Base-by-base conservation (phyloP, 441 rosid genomes). In the Sinapis alba region DNA sequence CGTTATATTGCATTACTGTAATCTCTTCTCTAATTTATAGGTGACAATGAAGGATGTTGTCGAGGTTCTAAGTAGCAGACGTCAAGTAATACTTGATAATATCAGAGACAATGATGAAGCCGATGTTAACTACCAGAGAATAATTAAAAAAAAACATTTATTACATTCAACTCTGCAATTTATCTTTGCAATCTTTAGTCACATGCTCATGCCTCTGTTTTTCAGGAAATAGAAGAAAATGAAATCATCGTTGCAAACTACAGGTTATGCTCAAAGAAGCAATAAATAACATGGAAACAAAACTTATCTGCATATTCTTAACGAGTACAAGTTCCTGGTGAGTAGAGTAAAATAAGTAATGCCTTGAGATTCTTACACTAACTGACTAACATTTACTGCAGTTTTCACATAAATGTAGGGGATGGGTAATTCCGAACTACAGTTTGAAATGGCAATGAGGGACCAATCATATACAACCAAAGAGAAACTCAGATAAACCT, bases 101-200 rank as follows among this genome's bases (percentile, higher is more conserved):
- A 90, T 94, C 78, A 90, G 97, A 19, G 99, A 94, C 78, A 94
- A 94, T 72, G 99, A 94, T 79, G 99, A 92, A 82, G 89, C 96
- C 54, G 96, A 94, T 71, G 79, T 85, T 76, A 87, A 82, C 79
- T 92, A 94, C 79, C 88, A 83, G 58, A 85, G 87, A 92, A n/a
- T n/a, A n/a, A n/a, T n/a, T n/a, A n/a, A n/a, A n/a, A n/a, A n/a
- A n/a, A n/a, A n/a, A n/a, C n/a, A n/a, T n/a, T n/a, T n/a, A 45
- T 74, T n/a, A n/a, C n/a, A n/a, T 60, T 50, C 27, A 61, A 69
- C 70, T 63, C 19, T 7, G 38, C 27, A 45, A 10, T 41, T n/a
- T 9, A 59, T 59, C 23, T 13, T 75, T 60, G 36, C 41, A 13
- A 7, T 45, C 36, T 66, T 34, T 50, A 32, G 32, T 64, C n/a